Evolutionary conservation across 2,329 filamentous ascomycete genomes (phyloP).

Genomic region (Xylaria sp.): DNA sequence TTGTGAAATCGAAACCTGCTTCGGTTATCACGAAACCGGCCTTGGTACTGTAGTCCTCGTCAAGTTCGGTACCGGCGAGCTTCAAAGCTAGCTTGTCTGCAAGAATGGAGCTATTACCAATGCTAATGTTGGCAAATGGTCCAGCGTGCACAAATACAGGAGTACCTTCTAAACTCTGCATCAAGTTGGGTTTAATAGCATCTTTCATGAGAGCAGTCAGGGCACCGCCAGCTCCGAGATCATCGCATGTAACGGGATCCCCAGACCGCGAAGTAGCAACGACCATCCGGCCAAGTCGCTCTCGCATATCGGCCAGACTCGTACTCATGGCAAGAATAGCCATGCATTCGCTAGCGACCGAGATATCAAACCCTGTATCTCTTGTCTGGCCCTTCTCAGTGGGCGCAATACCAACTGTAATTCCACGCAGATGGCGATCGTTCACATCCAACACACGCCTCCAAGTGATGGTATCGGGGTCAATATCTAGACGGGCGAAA

Average conservation of each 20-base stretch:
- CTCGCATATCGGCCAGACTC: conserved; percentile 84
- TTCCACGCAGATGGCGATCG: conserved; percentile 87
- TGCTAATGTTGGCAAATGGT: conserved; percentile 97
- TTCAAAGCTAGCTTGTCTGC: conserved; percentile 96
- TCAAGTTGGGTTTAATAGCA: conserved; percentile 97
- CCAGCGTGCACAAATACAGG: conserved; percentile 97
- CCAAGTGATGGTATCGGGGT: conserved; percentile 97
- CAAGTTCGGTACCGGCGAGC: conserved; percentile 89
- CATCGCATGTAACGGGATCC: conserved; percentile 93
- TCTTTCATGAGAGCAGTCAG: conserved; percentile 96
- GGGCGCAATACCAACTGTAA: conserved; percentile 85
- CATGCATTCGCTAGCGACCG: conserved; percentile 97
- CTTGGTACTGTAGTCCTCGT: conserved; percentile 83
- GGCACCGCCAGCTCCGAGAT: conserved; percentile 90
- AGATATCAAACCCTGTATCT: conserved; percentile 95
- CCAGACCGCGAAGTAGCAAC: conserved; percentile 84
- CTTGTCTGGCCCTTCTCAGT: conserved; percentile 90
- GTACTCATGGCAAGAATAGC: conserved; percentile 95
- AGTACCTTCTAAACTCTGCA: conserved; percentile 97
- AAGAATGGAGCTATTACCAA: conserved; percentile 93
- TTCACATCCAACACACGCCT: conserved; percentile 95
- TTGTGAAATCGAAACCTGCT: conserved; percentile 98
- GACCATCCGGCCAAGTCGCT: conserved; percentile 94
- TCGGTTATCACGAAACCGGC: conserved; percentile 95
- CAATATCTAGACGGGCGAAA: conserved; percentile 95